Base-by-base conservation (phyloP, 257 asterid species). In the Knoxia roxburghii region DNA sequence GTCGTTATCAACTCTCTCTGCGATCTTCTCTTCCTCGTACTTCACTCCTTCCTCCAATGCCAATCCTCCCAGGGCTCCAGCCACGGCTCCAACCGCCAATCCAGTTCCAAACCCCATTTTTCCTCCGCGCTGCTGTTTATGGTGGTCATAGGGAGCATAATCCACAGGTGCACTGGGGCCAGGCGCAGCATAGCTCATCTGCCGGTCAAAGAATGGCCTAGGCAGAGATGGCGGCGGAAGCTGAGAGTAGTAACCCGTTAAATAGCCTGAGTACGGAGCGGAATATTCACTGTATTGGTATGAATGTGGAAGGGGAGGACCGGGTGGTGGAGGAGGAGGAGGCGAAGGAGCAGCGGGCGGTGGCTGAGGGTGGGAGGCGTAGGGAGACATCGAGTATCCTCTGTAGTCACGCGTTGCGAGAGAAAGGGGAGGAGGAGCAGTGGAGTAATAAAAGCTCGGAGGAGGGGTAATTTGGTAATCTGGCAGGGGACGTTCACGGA, bases 151-250 rank as follows among this genome's bases (percentile, higher is more conserved):
- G 8, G 87, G 82, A n/a, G 88, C 82, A 78, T 83, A 83, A 74
- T 90, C 96, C 64, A 80, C 90, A 0, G 96, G 97, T 3, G 97
- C 96, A 55, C 97, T 88, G 0, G 97, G 97, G 62, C 97, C 93
- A 0, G 85, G 75, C 45, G 84, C 80, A 13, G 81, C 87, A 41
- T 83, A 86, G 79, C 73, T 71, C 29, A 83, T 64, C 69, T 78
- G 89, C 72, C 89, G 65, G 50, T 86, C 95, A 0, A 64, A 23
- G 62, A 73, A 79, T 0, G 88, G 94, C 70, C 91, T 69, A 7
- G 87, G 75, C 14, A 82, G 89, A 1, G 85, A 78, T 0, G 81
- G 85, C 12, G 81, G 72, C 41, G 78, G 81, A 24, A 71, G 72
- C 60, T 64, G 80, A 5, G 89, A 59, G 84, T 80, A 87, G 71